phyloP scores from a whole-genome alignment of 805 yeast genomes.

The Maudiozyma bulderi region DNA sequence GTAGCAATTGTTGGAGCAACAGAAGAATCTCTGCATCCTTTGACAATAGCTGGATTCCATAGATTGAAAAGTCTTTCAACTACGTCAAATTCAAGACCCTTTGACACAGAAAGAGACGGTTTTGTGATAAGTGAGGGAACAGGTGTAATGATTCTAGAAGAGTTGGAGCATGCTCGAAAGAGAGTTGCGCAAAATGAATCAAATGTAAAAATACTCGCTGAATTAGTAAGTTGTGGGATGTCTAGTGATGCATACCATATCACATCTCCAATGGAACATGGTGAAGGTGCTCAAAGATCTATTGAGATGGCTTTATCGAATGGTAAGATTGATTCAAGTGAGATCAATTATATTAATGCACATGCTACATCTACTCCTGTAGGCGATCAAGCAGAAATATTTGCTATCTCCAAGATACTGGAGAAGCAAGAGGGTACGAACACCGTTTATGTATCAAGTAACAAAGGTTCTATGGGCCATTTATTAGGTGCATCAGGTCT shows the following conservation, averaged over 20 bases:
- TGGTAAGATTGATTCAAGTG: constrained; percentile 37
- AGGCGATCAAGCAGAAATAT: constrained; percentile 84
- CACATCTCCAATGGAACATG: constrained; percentile 79
- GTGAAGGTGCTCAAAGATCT: constrained; percentile 75
- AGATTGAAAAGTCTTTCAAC: constrained; percentile 75
- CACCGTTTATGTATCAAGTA: constrained; percentile 50
- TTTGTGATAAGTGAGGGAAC: constrained; percentile 93
- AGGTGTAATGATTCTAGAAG: constrained; percentile 72
- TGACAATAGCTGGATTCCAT: constrained; percentile 84
- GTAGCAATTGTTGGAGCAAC: constrained; percentile 93
- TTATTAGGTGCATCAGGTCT: constrained; percentile 94
- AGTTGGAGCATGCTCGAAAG: constrained; percentile 65
- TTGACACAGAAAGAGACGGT: constrained; percentile 69
- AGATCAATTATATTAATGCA: constrained; percentile 78
- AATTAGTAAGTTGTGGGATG: constrained; percentile 78
- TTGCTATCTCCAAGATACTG: constrained; percentile 44
- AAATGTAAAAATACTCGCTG: constrained; percentile 54
- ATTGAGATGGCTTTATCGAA: constrained; percentile 65
- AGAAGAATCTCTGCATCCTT: constrained; percentile 78
- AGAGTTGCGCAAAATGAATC: constrained; percentile 17
- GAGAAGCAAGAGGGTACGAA: neutral
- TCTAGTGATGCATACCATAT: constrained; percentile 90
- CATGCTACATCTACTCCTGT: constrained; percentile 90
- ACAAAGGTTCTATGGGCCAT: constrained; percentile 91
- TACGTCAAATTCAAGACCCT: constrained; percentile 68